These are phyloP conservation scores for Penicillium vulpinum DNA, from an alignment of 2,329 filamentous ascomycete genomes.

Conservation along the genomic window DNA sequence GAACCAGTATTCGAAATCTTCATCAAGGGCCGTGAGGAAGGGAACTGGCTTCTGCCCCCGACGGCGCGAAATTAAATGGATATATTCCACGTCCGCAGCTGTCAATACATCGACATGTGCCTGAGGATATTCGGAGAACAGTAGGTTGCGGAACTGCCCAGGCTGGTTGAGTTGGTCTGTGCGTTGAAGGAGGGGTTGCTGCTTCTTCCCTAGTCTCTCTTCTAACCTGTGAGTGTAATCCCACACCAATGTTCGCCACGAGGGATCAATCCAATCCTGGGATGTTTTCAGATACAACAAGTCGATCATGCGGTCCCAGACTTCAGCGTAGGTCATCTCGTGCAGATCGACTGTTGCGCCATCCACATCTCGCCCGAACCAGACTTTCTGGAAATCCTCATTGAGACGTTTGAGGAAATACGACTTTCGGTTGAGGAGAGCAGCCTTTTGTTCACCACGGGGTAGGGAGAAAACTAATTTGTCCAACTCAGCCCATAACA, in stretches of 20 bases:
- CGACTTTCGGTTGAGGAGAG: too few species aligned
- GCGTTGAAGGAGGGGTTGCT: slow-evolving; percentile 65
- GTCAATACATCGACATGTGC: slow-evolving; percentile 86
- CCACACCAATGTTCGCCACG: slow-evolving; percentile 84
- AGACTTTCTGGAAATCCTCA: slow-evolving; percentile 53
- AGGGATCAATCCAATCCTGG: slow-evolving; percentile 57
- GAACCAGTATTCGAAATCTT: slow-evolving; percentile 97
- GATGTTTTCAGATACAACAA: slow-evolving; percentile 63
- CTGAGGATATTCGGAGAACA: slow-evolving; percentile 64
- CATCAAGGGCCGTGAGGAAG: slow-evolving; percentile 86
- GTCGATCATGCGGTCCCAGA: slow-evolving; percentile 68
- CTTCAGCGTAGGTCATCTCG: slow-evolving; percentile 90
- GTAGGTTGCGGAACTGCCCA: neutral
- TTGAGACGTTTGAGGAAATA: too few species aligned
- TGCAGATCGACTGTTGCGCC: slow-evolving; percentile 79
- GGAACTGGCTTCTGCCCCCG: slow-evolving; percentile 85
- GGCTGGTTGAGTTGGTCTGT: neutral
- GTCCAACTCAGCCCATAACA: neutral
- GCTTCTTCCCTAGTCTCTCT: slow-evolving; percentile 62
- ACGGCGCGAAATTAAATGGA: slow-evolving; percentile 82
- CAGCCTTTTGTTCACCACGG: too few species aligned
- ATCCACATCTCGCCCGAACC: slow-evolving; percentile 80
- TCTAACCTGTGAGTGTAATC: slow-evolving; percentile 93
- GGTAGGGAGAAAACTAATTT: too few species aligned
- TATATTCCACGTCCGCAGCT: slow-evolving; percentile 93